Base-by-base conservation (phyloP, 2,329 filamentous ascomycete genomes). In the Ascochyta rabiei region DNA sequence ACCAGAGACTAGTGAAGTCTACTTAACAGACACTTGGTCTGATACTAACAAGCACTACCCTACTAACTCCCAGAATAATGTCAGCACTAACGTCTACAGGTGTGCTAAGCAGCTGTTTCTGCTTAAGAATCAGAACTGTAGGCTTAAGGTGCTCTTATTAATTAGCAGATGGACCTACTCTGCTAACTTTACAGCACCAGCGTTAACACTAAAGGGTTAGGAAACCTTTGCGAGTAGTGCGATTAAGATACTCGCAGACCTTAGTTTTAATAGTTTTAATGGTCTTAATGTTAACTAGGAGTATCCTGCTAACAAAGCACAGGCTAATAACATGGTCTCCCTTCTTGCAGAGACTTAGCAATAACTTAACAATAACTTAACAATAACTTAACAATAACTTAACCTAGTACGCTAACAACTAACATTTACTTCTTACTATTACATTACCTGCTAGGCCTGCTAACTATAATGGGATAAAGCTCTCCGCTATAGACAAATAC, bases 381-480 rank as follows among this genome's bases (percentile, higher is more conserved):
- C 49, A 52, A 15, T 74, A 75, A 37, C 64, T 81, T 6, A 72
- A 78, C 57, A 63, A 57, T 4, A 81, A 80, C 63, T 73, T 76
- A 15, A 54, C 68, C 8, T 53, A 64, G 6, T 59, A 79, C 48
- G 75, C 74, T 12, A 67, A 71, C 15, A 72, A 69, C 2, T 68
- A 77, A 24, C 76, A 78, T 37, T 75, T 81, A 40, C 67, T 80
- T 4, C 70, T 82, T 16, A 81, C 77, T 4, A 73, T 77, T 21
- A 78, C 80, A 10, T 77, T 74, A 6, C 76, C 79, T 18, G 79
- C 63, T 18, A 68, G 78, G 18, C 73, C 79, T 1, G 56, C 62
- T 8, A 73, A 80, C 57, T 81, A 81, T 62, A 68, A 75, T 18
- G 73, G 68, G n/a, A 63, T 81, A 56, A 71, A 76, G 15, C 68